Evolutionary conservation across 768 basidiomycete species (phyloP).

Genomic region (Mycena galopus): DNA sequence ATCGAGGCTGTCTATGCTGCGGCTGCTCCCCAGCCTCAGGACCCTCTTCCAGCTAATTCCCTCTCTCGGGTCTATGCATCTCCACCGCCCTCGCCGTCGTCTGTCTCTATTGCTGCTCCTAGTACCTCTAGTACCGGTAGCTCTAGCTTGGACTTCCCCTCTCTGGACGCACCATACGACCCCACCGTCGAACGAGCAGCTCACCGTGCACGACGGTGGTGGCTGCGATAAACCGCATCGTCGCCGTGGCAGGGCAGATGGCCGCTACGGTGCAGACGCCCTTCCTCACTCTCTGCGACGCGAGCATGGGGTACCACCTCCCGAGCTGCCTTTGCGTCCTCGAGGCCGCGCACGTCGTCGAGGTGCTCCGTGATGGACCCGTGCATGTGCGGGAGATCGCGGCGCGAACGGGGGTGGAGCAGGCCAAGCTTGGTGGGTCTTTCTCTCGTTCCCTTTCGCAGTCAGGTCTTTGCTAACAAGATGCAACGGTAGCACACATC

Average conservation of each 20-base stretch:
- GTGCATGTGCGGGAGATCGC: constrained; percentile 64
- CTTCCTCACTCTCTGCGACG: constrained; percentile 79
- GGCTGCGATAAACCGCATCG: constrained; percentile 71
- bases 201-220: constrained; percentile 72
- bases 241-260: constrained; percentile 79
- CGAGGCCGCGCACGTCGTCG: constrained; percentile 78
- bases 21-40: background rate
- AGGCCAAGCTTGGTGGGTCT: constrained; percentile 64
- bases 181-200: constrained; percentile 62
- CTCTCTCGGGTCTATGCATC: constrained; percentile 31
- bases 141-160: constrained; percentile 66
- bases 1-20: constrained; percentile 70
- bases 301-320: constrained; percentile 81
- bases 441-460: background rate
- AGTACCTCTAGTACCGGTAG: constrained; percentile 31
- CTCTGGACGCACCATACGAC: constrained; percentile 63
- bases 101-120: constrained; percentile 28
- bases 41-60: background rate
- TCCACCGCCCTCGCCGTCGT: constrained; percentile 38
- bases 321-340: constrained; percentile 81
- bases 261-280: constrained; percentile 74
- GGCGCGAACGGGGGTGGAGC: constrained; percentile 57
- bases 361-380: constrained; percentile 76
- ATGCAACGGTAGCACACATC: constrained; percentile 65
- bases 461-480: background rate